Conservation (phyloP, 805 yeast species). For the Metschnikowia shivogae region DNA sequence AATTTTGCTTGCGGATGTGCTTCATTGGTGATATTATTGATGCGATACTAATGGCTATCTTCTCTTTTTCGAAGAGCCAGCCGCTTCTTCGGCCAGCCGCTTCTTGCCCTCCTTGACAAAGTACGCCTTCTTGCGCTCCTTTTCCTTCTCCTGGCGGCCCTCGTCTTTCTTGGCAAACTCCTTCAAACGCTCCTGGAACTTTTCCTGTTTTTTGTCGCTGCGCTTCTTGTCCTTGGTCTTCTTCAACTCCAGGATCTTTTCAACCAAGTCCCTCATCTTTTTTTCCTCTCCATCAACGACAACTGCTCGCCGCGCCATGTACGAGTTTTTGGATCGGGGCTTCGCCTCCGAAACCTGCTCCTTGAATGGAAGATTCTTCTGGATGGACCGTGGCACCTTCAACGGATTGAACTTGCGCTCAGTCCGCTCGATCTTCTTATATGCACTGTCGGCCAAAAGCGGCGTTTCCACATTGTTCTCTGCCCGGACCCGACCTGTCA, state of each 20-base stretch:
- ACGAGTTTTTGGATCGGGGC: conserved; percentile 79
- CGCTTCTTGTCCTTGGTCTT: conserved; percentile 82
- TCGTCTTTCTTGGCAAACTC: conserved; percentile 73
- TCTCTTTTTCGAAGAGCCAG: conserved; percentile 24
- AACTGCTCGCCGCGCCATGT: conserved; percentile 86
- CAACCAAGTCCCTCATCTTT: conserved; percentile 86
- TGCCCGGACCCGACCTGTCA: conserved; percentile 91
- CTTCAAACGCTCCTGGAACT: conserved; percentile 71
- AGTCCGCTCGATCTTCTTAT: conserved; percentile 72
- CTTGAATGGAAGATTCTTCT: conserved; percentile 79
- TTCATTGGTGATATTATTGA: too few relatives aligned
- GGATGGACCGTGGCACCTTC: conserved; percentile 77
- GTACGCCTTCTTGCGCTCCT: conserved; percentile 81
- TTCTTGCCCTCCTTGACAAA: conserved; percentile 70
- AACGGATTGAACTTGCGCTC: conserved; percentile 85
- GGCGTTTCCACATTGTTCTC: conserved; percentile 66
- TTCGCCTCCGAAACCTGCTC: conserved; percentile 87
- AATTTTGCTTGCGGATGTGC: too few relatives aligned
- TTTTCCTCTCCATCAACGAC: conserved; percentile 89
- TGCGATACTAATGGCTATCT: conserved; percentile 3
- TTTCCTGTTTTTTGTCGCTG: conserved; percentile 65
- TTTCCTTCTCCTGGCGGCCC: conserved; percentile 66
- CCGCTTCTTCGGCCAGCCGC: conserved; percentile 38
- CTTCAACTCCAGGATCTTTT: conserved; percentile 78
- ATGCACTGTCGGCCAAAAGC: conserved; percentile 44